Base-by-base conservation (phyloP, 768 basidiomycete species). In the Lactarius tabidus region DNA sequence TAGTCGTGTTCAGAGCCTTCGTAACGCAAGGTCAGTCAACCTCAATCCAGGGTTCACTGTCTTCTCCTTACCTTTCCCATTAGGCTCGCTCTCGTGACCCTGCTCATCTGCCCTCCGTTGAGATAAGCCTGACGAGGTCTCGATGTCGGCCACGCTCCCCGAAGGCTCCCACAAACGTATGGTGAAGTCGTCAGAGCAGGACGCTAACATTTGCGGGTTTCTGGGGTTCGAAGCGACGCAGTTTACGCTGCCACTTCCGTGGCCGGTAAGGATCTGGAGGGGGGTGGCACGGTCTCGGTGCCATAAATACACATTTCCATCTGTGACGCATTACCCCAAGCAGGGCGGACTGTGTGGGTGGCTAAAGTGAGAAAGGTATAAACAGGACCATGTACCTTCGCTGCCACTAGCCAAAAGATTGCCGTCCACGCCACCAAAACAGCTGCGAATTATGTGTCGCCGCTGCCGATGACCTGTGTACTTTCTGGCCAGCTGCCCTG, bases 181-280 rank as follows among this genome's bases (percentile, higher is more conserved):
- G 20, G 89, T 92, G 60, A 80, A 78, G 77, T 99, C 96, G 74
- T 99, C 96, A 51, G 93, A 93, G 75, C 93, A 97, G 51, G 92
- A 94, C 38, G 97, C 97, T 77, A 98, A 98, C 87, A 98, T 90
- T 63, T 88, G 85, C 70, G 87, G 84, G 73, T 93, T 90, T 58
- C 81, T 80, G 23, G 93, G 94, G 75, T 97, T 95, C 97, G 97
- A 99, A 38, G 95, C 90, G 20, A 98, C 95, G 15, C 90, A 88
- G 74, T 98, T 99, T 67, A 99, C 95, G 67, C 89, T 90, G 45
- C 93, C 95, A 63, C 79, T 78, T 18, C 86, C 87, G 71, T 98
- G 96, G 0, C 97, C 97, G 5, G 84, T 74, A 2, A 99, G 82
- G 20, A 87, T 82, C 75, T 97, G 93, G 20, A 98, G 80, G 51